Conservation (phyloP, 805 yeast species). For the Candida dendrica region DNA sequence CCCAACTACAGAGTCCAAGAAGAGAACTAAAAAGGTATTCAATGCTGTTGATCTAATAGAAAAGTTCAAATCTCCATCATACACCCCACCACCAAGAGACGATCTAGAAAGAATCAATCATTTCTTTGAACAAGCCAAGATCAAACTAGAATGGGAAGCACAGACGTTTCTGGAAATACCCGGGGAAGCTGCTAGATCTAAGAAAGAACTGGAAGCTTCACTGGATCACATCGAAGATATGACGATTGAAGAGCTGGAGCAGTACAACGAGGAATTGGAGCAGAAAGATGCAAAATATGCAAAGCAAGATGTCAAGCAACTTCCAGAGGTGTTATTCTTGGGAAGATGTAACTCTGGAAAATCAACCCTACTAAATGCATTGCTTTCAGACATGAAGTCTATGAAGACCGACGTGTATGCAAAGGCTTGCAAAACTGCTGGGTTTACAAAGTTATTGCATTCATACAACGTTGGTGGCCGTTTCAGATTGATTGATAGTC, state of each 20-base stretch:
- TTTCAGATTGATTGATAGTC: conserved; percentile 71
- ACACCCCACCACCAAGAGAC: conserved; percentile 11
- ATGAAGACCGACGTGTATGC: conserved; percentile 35
- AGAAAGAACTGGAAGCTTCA: conserved; percentile 6
- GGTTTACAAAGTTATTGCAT: conserved; percentile 56
- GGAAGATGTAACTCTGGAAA: conserved; percentile 89
- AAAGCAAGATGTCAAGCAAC: conserved; percentile 8
- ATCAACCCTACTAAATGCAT: conserved; percentile 62
- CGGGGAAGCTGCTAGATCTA: conserved; percentile 33
- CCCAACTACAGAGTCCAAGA: no score
- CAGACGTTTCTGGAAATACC: conserved; percentile 50
- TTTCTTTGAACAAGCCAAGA: conserved; percentile 41
- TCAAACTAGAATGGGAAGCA: conserved; percentile 55
- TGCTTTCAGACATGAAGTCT: conserved; percentile 34
- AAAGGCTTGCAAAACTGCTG: conserved; percentile 46
- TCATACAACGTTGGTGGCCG: conserved; percentile 61
- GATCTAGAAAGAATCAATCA: conserved; percentile 22
- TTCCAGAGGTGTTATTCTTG: conserved; percentile 71
- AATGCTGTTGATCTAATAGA: not conserved
- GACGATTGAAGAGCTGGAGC: conserved; percentile 7
- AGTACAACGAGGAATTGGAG: conserved; percentile 8
- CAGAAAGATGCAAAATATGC: conserved; percentile 2
- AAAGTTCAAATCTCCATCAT: not conserved
- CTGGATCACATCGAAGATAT: conserved; percentile 9
- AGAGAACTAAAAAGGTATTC: not conserved